Evolutionary conservation across 1,284 basidiomycete genomes (phyloP), one percentile per base, ranked within the genome.

Genomic region (Heterobasidion parviporum): DNA sequence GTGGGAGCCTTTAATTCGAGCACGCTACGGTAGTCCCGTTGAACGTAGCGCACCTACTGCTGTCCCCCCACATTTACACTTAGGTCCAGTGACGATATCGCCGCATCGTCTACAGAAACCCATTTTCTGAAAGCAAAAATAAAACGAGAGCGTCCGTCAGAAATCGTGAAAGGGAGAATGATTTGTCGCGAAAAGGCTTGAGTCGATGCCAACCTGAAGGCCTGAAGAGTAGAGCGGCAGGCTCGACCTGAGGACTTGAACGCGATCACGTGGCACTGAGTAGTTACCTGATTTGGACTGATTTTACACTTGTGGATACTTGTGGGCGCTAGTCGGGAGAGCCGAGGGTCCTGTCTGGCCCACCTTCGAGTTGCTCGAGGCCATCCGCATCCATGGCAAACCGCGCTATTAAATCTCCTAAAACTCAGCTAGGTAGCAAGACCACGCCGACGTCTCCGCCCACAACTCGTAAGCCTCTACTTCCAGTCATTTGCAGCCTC

Each of bases 61-160:
- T 20, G 75, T 72, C 54, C 89, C 89, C 61, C 89, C 89, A 69
- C 88, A 91, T 70, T 81, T 85, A 69, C 88, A 89, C 55, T 83
- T 82, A 50, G 72, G 68, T 48, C 81, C 83, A 48, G 74, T 65
- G 33, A 90, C 87, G 58, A 91, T 89, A 60, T 90, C 85, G 59
- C 88, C 89, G 63, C 88, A 91, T 68, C 86, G 77, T 60, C 86
- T 78, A 70, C 89, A 91, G 62, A 90, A 91, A 32, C 84, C 86
- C 88, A 91, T 90, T 1, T 33, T 33, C 48, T 7, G 18, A 52
- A 44, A 45, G 20, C 18, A 18, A 53, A 35, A 26, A 26, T 26
- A 53, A 14, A 44, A 14, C n/a, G 32, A 32, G 46, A 20, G 38
- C n/a, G 12, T 10, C 8, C 26, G 15, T 52, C 15, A 52, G 9